These are phyloP conservation scores for Candida multigemmis DNA, from an alignment of 805 yeast species.

Conservation along the genomic window DNA sequence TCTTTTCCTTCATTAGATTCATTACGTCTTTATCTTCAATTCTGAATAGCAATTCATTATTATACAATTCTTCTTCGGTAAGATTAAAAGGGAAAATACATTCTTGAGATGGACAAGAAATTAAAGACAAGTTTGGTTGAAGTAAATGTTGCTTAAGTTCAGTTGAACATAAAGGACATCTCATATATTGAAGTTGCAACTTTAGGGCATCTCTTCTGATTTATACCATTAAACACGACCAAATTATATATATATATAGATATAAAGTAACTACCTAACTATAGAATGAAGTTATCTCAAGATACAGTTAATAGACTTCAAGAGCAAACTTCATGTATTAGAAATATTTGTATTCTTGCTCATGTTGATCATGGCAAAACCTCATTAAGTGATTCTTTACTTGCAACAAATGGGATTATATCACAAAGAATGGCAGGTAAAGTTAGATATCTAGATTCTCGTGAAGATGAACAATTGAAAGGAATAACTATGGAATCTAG, in stretches of 20 bases:
- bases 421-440: conserved; percentile 94
- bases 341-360: conserved; percentile 92
- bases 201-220: neutral
- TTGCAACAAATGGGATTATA: conserved; percentile 94
- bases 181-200: conserved; percentile 5
- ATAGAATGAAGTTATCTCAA: conserved; percentile 46
- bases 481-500: conserved; percentile 98
- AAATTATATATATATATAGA: neutral
- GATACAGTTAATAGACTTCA: conserved; percentile 62
- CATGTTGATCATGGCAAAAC: conserved; percentile 99
- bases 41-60: conserved; percentile 10
- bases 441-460: conserved; percentile 81
- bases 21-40: conserved; percentile 15
- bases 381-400: conserved; percentile 79
- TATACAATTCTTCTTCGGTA: conserved; percentile 16
- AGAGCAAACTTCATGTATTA: conserved; percentile 54
- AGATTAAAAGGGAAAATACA: conserved; percentile 27
- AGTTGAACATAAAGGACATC: conserved; percentile 20
- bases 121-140: conserved; percentile 15
- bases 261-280: neutral
- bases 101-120: conserved; percentile 16
- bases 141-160: conserved; percentile 14
- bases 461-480: conserved; percentile 92
- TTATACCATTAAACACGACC: neutral
- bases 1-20: conserved; percentile 14